Conservation (phyloP, 345 rosid genomes). For the Ailanthus altissimus region DNA sequence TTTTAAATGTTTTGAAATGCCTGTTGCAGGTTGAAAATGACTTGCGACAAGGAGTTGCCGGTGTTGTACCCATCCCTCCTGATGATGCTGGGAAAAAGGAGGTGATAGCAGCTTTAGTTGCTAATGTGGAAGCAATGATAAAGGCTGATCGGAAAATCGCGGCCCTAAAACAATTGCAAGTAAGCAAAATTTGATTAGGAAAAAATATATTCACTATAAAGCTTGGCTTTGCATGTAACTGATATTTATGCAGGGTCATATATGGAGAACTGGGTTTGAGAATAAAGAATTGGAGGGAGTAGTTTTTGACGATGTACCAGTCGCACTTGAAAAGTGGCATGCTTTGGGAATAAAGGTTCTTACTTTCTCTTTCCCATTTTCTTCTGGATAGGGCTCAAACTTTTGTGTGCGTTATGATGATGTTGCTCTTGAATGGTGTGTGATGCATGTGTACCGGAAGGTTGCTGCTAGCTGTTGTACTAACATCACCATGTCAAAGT, state of each 20-base stretch:
- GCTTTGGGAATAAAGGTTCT: conserved; percentile 76
- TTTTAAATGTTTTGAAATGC: background rate
- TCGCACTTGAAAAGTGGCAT: conserved; percentile 86
- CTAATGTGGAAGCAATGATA: conserved; percentile 90
- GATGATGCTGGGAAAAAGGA: conserved; percentile 74
- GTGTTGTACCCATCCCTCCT: conserved; percentile 68
- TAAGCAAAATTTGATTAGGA: conserved; percentile 29
- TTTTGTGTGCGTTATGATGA: background rate
- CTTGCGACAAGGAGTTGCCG: conserved; percentile 63
- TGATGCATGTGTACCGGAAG: background rate
- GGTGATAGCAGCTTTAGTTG: conserved; percentile 80
- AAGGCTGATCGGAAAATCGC: conserved; percentile 93
- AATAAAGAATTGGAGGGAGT: conserved; percentile 73
- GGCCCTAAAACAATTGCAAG: conserved; percentile 93
- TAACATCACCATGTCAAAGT: background rate
- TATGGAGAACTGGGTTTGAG: conserved; percentile 90
- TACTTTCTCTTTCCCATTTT: background rate
- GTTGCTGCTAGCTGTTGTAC: background rate
- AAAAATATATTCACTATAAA: conserved; percentile 2
- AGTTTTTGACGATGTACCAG: conserved; percentile 84
- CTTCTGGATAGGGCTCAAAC: background rate
- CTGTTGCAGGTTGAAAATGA: conserved; percentile 72
- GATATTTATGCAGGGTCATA: conserved; percentile 70
- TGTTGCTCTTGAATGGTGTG: background rate
- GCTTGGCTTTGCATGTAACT: conserved; percentile 13